A percentile compares a stretch with the other conserved stretches of the same genome.
Conservation (phyloP, 306 rosid species). For the Psophocarpus tetragonolobus region DNA sequence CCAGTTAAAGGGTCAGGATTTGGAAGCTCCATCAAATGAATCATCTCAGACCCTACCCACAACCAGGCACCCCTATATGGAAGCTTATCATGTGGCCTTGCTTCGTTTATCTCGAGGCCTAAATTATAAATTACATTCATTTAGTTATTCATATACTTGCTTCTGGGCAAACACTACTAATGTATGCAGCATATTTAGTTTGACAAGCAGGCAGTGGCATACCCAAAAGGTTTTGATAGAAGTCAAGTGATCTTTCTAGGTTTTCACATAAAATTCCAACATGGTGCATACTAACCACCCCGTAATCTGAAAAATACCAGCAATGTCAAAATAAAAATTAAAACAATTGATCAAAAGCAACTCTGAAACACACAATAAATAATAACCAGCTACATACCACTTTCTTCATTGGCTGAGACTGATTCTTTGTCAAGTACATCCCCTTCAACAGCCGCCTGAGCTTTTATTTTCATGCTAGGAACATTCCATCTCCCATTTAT, state of each 20-base stretch:
- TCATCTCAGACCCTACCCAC: constrained; percentile 98
- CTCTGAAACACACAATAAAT: background rate
- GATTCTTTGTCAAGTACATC: constrained; percentile 56
- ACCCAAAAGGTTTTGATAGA: constrained; percentile 88
- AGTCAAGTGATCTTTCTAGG: constrained; percentile 80
- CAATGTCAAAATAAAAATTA: constrained; percentile 26
- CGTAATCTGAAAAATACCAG: constrained; percentile 63
- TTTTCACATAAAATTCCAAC: constrained; percentile 83
- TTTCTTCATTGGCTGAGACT: constrained; percentile 35
- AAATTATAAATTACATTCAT: constrained; percentile 29
- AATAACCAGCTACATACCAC: constrained; percentile 39
- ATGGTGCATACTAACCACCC: constrained; percentile 85
- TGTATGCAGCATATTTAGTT: background rate
- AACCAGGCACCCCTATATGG: constrained; percentile 98
- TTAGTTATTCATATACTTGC: constrained; percentile 13
- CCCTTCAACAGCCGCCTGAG: constrained; percentile 58
- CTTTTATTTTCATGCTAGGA: constrained; percentile 40
- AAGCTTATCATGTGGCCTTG: constrained; percentile 93
- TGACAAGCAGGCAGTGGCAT: constrained; percentile 41
- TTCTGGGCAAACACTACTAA: constrained; percentile 12
- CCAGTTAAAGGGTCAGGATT: constrained; percentile 94
- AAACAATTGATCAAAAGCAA: background rate
- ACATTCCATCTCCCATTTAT: constrained; percentile 43
- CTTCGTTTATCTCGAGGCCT: constrained; percentile 93
- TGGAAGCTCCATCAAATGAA: constrained; percentile 98